These are phyloP conservation scores for Taphrina wiesneri DNA, from an alignment of 1,139 yeast species.

Conservation along the genomic window DNA sequence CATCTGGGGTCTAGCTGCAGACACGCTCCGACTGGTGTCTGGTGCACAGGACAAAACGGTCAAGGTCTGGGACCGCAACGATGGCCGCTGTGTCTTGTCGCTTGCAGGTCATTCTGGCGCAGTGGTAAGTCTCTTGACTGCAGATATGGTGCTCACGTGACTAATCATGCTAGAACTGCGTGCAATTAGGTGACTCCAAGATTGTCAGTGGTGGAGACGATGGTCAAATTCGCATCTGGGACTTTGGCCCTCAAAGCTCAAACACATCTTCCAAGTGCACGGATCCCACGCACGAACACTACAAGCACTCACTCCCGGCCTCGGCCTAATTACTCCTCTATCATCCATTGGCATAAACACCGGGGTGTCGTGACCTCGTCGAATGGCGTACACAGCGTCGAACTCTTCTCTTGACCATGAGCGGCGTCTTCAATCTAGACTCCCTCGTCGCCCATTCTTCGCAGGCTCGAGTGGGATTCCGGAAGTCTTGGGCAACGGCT, in stretches of 20 bases:
- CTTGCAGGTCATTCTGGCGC: slow-evolving; percentile 93
- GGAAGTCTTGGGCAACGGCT: not conserved
- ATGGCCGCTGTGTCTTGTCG: slow-evolving; percentile 87
- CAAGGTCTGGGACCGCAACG: slow-evolving; percentile 95
- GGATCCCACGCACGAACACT: slow-evolving; percentile 16
- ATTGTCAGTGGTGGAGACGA: slow-evolving; percentile 35
- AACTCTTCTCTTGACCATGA: too few species aligned
- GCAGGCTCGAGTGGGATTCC: not conserved
- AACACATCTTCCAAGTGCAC: not conserved
- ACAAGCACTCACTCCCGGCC: not conserved
- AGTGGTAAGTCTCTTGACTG: slow-evolving; percentile 45
- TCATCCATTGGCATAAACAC: too few species aligned
- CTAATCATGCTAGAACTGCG: slow-evolving; percentile 51
- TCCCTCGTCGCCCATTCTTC: too few species aligned
- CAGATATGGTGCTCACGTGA: not conserved
- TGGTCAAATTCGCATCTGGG: slow-evolving; percentile 33
- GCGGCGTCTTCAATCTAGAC: too few species aligned
- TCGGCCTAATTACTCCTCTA: not conserved
- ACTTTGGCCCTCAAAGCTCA: slow-evolving; percentile 7
- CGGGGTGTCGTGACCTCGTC: not conserved
- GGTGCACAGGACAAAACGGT: slow-evolving; percentile 95
- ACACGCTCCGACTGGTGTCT: slow-evolving; percentile 93
- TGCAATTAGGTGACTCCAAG: slow-evolving; percentile 56
- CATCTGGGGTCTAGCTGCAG: slow-evolving; percentile 93
- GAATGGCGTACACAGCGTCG: not conserved